These are phyloP conservation scores for Ambrosia trifida DNA, from an alignment of 129 eudicot species.

Conservation along the genomic window DNA sequence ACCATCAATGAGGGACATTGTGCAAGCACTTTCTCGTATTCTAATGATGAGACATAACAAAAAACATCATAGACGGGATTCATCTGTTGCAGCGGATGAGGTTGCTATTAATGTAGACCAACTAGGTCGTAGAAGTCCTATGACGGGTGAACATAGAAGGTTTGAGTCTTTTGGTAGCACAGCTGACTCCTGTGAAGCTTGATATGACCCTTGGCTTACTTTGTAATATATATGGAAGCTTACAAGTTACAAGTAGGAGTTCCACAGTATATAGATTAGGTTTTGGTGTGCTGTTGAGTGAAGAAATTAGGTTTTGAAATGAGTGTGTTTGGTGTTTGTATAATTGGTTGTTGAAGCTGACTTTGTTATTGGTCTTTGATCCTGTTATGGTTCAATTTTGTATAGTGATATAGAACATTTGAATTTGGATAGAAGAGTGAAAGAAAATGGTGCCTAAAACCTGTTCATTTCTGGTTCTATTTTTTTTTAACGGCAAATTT, in stretches of 20 bases:
- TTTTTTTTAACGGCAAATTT: too few relatives aligned
- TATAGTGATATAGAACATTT: constrained; percentile 6
- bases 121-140: constrained; percentile 43
- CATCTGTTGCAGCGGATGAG: constrained; percentile 55
- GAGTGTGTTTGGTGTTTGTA: constrained; percentile 27
- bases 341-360: constrained; percentile 30
- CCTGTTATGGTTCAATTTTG: constrained; percentile 24
- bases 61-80: constrained; percentile 50
- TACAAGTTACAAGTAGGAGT: constrained; percentile 33
- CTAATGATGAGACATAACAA: constrained; percentile 46
- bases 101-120: constrained; percentile 57
- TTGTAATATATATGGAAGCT: constrained; percentile 40
- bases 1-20: constrained; percentile 90
- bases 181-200: constrained; percentile 58
- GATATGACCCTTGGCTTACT: constrained; percentile 19
- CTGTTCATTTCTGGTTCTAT: not conserved
- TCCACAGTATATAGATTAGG: constrained; percentile 20
- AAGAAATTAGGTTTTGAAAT: constrained; percentile 22
- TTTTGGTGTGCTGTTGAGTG: constrained; percentile 35
- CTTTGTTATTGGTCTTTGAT: constrained; percentile 1
- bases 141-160: constrained; percentile 53
- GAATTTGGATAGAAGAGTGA: not conserved
- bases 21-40: constrained; percentile 65
- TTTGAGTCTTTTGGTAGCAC: constrained; percentile 69
- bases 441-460: not conserved